Evolutionary conservation across 2,329 filamentous ascomycete species (phyloP).

Genomic region (Pseudovirgaria hyperparasitica): DNA sequence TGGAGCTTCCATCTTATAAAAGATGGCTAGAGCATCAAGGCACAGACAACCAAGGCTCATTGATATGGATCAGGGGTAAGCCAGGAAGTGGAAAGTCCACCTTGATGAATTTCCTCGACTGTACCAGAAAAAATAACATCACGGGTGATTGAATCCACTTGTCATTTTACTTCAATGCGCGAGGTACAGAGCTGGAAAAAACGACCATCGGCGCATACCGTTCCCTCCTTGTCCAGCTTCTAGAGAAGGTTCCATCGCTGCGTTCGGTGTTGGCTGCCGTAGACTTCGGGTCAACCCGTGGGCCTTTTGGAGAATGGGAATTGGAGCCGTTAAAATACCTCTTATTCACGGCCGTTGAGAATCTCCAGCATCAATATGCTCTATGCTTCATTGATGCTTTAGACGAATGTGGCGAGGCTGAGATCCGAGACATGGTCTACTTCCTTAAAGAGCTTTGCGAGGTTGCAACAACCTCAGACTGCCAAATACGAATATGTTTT

Average conservation of each 20-base stretch:
- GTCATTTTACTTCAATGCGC: slow-evolving; percentile 17
- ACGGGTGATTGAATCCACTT: slow-evolving; percentile 5
- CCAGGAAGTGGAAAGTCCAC: slow-evolving; percentile 35
- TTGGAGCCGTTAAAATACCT: slow-evolving; percentile 8
- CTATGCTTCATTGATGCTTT: slow-evolving; percentile 30
- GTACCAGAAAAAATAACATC: slow-evolving; percentile 5
- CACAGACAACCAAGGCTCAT: slow-evolving; percentile 20
- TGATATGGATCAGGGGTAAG: slow-evolving; percentile 38
- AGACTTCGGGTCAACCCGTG: neutral
- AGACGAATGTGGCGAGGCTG: slow-evolving; percentile 35
- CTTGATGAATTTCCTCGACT: slow-evolving; percentile 20
- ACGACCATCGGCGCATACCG: slow-evolving; percentile 13
- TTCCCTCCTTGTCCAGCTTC: slow-evolving; percentile 14
- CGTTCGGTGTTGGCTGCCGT: slow-evolving; percentile 3
- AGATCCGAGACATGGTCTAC: slow-evolving; percentile 30
- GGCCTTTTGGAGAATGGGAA: neutral
- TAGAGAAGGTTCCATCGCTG: slow-evolving; percentile 7
- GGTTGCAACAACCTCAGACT: slow-evolving; percentile 5
- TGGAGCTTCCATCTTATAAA: slow-evolving; percentile 19
- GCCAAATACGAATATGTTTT: slow-evolving; percentile 26
- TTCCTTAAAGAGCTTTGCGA: slow-evolving; percentile 30
- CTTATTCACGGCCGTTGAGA: slow-evolving; percentile 9
- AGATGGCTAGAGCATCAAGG: slow-evolving; percentile 25
- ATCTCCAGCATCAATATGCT: slow-evolving; percentile 7
- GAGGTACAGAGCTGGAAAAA: slow-evolving; percentile 11